These are phyloP conservation scores for Pseudevernia furfuracea DNA, from an alignment of 495 filamentous ascomycete genomes.

Conservation along the genomic window DNA sequence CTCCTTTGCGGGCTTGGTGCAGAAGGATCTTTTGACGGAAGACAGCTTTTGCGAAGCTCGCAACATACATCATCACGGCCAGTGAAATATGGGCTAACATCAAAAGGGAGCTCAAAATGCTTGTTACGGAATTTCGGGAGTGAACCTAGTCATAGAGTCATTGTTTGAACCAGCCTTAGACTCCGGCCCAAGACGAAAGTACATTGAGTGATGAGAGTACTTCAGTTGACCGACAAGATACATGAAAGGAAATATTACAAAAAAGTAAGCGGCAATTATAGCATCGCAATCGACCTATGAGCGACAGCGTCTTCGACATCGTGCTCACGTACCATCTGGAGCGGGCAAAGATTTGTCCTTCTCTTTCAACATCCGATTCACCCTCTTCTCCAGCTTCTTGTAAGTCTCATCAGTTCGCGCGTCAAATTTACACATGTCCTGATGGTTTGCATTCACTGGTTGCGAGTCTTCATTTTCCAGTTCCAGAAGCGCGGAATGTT, in stretches of 20 bases:
- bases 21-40: neutral
- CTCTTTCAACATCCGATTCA: conserved; percentile 5
- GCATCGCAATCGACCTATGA: neutral
- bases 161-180: neutral
- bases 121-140: conserved; percentile 1
- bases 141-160: neutral
- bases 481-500: conserved; percentile 33
- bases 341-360: neutral
- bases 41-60: conserved; percentile 13
- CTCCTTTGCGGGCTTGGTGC: conserved; percentile 17
- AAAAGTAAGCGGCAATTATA: neutral
- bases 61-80: conserved; percentile 13
- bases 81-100: conserved; percentile 18
- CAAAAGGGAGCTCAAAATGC: conserved; percentile 18
- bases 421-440: conserved; percentile 26
- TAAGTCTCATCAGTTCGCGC: conserved; percentile 19
- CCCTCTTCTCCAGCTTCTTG: conserved; percentile 13
- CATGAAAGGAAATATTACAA: neutral
- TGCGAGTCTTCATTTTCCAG: conserved; percentile 29
- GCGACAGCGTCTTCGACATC: neutral
- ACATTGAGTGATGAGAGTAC: neutral
- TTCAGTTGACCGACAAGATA: neutral
- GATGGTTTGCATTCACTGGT: conserved; percentile 30
- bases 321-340: neutral
- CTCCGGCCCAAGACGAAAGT: neutral